These are phyloP conservation scores for Polyplosphaeria fusca DNA, from an alignment of 495 filamentous ascomycete species.

Conservation along the genomic window DNA sequence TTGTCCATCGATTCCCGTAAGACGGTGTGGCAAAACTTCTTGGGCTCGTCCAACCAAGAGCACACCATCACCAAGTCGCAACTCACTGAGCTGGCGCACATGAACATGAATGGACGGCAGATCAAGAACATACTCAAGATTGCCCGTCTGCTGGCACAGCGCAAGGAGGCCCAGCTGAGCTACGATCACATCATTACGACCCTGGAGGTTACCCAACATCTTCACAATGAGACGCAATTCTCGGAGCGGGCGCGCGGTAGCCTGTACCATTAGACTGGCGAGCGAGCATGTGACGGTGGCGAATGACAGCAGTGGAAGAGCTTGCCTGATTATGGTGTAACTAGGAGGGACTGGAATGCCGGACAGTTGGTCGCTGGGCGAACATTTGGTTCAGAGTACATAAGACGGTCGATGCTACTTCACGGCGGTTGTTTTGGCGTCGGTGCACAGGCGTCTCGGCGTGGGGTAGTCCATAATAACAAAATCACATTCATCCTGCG, in stretches of 20 bases:
- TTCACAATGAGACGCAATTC: conserved; percentile 37
- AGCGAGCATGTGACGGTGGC: no score
- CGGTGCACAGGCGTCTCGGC: no score
- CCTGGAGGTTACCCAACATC: conserved; percentile 47
- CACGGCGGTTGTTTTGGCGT: no score
- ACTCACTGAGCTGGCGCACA: conserved; percentile 44
- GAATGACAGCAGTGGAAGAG: no score
- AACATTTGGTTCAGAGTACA: no score
- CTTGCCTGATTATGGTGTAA: no score
- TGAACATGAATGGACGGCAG: conserved; percentile 58
- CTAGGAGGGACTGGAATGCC: no score
- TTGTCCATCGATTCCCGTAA: conserved; percentile 36
- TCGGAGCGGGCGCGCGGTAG: conserved; percentile 17
- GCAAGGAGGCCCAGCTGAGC: conserved; percentile 40
- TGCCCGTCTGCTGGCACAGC: conserved; percentile 46
- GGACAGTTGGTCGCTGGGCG: no score
- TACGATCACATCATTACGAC: conserved; percentile 48
- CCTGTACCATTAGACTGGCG: conserved; percentile 17
- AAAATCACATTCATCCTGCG: no score
- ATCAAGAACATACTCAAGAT: conserved; percentile 66
- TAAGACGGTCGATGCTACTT: no score
- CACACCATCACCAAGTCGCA: conserved; percentile 44
- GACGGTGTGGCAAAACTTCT: conserved; percentile 49
- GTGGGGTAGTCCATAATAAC: no score
- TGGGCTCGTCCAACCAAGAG: conserved; percentile 31